phyloP scores from a whole-genome alignment of 805 yeast species.

The Spathaspora sp. region DNA sequence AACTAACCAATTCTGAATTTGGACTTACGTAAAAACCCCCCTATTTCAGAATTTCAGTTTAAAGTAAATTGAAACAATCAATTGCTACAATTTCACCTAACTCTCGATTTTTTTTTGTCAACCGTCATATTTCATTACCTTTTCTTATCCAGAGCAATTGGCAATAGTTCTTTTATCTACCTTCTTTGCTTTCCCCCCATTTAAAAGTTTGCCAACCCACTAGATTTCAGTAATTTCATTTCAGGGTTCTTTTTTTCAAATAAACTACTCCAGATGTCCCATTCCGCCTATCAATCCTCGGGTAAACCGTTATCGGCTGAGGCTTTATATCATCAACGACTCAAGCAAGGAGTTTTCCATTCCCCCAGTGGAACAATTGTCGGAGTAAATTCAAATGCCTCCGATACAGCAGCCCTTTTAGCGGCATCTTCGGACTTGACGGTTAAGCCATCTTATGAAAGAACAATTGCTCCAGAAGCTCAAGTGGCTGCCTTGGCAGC shows the following conservation, averaged over 20 bases:
- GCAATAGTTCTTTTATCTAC: background rate
- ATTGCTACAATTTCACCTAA: background rate
- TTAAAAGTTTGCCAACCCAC: background rate
- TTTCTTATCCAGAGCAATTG: background rate
- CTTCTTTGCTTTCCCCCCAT: too few relatives aligned
- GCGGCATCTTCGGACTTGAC: constrained; percentile 67
- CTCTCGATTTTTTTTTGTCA: background rate
- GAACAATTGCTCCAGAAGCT: constrained; percentile 58
- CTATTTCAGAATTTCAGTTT: background rate
- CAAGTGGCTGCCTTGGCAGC: constrained; percentile 60
- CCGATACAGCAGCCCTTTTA: constrained; percentile 73
- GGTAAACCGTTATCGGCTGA: constrained; percentile 72
- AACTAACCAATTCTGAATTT: too few relatives aligned
- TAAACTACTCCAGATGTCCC: constrained; percentile 22
- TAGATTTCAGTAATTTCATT: background rate
- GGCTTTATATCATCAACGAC: constrained; percentile 70
- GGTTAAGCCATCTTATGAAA: constrained; percentile 58
- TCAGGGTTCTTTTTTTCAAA: background rate
- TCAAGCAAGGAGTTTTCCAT: constrained; percentile 66
- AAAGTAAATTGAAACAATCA: background rate
- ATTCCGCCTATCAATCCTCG: constrained; percentile 57
- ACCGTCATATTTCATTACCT: background rate
- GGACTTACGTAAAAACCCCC: background rate
- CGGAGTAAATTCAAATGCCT: constrained; percentile 67
- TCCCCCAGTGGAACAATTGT: constrained; percentile 42